These are phyloP conservation scores for Scedosporium apiospermum DNA, from an alignment of 2,329 filamentous ascomycete species.

Conservation along the genomic window DNA sequence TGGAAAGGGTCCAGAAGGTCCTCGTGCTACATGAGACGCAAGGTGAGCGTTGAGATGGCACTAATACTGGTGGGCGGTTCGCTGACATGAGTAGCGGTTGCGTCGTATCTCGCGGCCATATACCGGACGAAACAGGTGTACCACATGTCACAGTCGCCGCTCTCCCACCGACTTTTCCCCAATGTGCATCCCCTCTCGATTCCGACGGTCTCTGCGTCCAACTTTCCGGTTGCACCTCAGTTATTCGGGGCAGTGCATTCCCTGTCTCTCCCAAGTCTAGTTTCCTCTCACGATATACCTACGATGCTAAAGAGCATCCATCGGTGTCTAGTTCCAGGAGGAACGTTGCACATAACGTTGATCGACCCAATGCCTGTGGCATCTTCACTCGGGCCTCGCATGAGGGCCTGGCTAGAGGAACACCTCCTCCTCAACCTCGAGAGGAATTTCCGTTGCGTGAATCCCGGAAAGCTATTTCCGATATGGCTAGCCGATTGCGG, in stretches of 20 bases:
- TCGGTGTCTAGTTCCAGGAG: slow-evolving; percentile 43
- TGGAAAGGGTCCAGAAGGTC: slow-evolving; percentile 22
- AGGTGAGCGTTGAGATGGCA: slow-evolving; percentile 22
- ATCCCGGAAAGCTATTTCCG: slow-evolving; percentile 48
- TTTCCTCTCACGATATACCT: slow-evolving; percentile 47
- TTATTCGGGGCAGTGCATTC: slow-evolving; percentile 42
- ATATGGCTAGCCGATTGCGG: slow-evolving; percentile 48
- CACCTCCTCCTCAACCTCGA: slow-evolving; percentile 51
- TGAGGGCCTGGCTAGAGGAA: slow-evolving; percentile 53
- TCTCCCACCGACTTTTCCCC: slow-evolving; percentile 25
- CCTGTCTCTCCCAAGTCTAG: slow-evolving; percentile 44
- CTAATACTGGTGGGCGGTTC: neutral
- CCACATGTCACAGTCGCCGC: slow-evolving; percentile 34
- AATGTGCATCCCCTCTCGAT: slow-evolving; percentile 30
- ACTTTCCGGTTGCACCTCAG: slow-evolving; percentile 27
- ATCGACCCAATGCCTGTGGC: slow-evolving; percentile 53
- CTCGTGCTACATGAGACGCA: slow-evolving; percentile 42
- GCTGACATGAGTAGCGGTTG: slow-evolving; percentile 26
- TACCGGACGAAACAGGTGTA: slow-evolving; percentile 30
- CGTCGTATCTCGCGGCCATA: slow-evolving; percentile 37
- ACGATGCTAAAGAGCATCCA: slow-evolving; percentile 46
- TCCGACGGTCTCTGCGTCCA: slow-evolving; percentile 24
- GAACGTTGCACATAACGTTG: slow-evolving; percentile 48
- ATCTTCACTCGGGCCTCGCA: slow-evolving; percentile 43
- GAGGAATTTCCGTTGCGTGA: slow-evolving; percentile 46